These are phyloP conservation scores for Eimeria maxima DNA, from an alignment of 169 alveolate species.

Conservation along the genomic window DNA sequence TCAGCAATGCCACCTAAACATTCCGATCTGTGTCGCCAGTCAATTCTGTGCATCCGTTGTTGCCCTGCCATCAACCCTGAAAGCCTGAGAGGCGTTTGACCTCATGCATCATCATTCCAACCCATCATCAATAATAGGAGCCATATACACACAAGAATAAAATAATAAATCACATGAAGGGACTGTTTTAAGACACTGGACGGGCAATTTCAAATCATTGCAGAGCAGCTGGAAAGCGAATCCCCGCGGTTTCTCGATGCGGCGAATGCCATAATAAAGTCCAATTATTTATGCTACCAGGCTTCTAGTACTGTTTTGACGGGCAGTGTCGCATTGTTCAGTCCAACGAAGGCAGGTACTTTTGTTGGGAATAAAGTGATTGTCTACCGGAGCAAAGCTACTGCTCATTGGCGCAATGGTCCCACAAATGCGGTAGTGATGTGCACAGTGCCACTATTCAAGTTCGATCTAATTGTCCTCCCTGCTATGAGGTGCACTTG, in stretches of 20 bases:
- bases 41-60: not conserved
- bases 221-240: no score
- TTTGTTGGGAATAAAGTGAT: no score
- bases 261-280: not conserved
- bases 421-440: not conserved
- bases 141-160: not conserved
- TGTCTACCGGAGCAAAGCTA: no score
- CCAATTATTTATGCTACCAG: not conserved
- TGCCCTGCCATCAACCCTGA: not conserved
- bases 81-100: not conserved
- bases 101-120: not conserved
- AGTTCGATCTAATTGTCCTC: not conserved
- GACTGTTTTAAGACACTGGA: not conserved
- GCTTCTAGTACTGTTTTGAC: not conserved
- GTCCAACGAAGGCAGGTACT: not conserved
- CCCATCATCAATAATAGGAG: not conserved
- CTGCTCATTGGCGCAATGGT: not conserved
- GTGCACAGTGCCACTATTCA: not conserved
- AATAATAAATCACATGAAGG: not conserved
- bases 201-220: not conserved
- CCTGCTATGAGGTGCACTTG: not conserved
- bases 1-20: not conserved
- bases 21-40: not conserved
- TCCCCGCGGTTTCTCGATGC: not conserved
- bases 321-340: not conserved